Conservation (phyloP, 1,284 basidiomycete genomes). For the Rhodotorula mucilaginosa region DNA sequence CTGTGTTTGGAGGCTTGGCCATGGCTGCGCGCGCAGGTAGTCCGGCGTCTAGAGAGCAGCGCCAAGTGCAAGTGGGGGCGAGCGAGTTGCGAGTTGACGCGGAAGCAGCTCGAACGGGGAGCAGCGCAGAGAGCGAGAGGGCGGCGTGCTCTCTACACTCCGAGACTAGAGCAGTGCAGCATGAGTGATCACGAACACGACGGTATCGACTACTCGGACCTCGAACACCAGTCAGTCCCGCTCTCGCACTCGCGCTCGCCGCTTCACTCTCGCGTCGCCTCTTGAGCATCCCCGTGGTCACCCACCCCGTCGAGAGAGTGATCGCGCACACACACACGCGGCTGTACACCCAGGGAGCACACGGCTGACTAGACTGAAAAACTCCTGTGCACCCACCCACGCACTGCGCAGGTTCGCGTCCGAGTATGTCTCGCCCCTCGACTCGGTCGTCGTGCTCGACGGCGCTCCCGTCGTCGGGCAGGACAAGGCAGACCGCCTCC, state of each 20-base stretch:
- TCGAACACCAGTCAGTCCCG: constrained; percentile 74
- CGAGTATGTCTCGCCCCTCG: constrained; percentile 49
- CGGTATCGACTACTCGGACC: constrained; percentile 88
- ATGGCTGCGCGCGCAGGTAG: neutral
- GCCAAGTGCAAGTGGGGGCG: too few species aligned
- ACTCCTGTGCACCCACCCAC: constrained; percentile 1
- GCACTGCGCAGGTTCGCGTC: constrained; percentile 43
- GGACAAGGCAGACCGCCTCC: constrained; percentile 49
- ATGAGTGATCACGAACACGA: constrained; percentile 54
- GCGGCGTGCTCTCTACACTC: too few species aligned
- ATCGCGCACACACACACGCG: neutral
- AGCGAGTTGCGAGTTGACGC: too few species aligned
- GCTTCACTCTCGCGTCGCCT: neutral
- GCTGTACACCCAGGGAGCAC: too few species aligned
- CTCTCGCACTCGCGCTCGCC: neutral
- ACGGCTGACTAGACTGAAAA: neutral
- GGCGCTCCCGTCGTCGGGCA: constrained; percentile 50
- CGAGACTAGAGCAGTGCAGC: too few species aligned
- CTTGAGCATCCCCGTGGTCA: too few species aligned
- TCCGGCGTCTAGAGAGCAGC: neutral
- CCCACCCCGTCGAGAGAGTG: neutral
- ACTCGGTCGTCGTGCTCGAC: constrained; percentile 52
- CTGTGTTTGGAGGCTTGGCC: neutral
- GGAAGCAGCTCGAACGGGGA: too few species aligned
- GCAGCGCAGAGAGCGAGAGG: too few species aligned